These are phyloP conservation scores for Ophiostoma pallidulum DNA, from an alignment of 2,329 filamentous ascomycete species.

Conservation along the genomic window DNA sequence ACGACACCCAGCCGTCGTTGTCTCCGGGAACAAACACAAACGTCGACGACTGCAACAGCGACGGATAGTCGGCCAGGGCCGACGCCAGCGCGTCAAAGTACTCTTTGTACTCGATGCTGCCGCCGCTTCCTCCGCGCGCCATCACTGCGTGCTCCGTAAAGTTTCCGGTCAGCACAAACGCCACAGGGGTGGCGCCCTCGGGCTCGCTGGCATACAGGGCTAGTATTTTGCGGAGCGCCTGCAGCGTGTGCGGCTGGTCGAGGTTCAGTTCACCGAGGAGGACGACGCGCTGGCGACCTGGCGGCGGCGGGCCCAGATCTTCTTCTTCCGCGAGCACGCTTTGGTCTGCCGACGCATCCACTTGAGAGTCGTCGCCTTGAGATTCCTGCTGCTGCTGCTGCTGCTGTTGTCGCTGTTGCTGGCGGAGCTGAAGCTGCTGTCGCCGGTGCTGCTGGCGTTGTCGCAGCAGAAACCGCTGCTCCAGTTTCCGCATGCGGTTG, in stretches of 20 bases:
- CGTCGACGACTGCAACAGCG: constrained; percentile 66
- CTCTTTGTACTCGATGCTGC: constrained; percentile 94
- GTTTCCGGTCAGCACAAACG: constrained; percentile 78
- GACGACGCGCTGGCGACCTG: constrained; percentile 49
- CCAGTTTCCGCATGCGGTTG: constrained; percentile 70
- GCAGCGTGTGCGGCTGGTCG: constrained; percentile 70
- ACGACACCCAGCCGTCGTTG: constrained; percentile 92
- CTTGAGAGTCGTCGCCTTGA: constrained; percentile 13
- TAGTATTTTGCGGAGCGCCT: constrained; percentile 72
- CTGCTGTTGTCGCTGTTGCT: constrained; percentile 18
- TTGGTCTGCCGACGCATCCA: not conserved
- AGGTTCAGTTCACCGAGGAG: constrained; percentile 80
- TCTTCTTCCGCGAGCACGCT: not conserved
- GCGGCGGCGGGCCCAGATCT: constrained; percentile 11
- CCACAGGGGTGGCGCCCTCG: constrained; percentile 58
- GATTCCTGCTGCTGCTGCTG: not conserved
- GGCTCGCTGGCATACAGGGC: constrained; percentile 59
- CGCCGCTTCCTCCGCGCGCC: constrained; percentile 58
- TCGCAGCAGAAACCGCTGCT: constrained; percentile 53
- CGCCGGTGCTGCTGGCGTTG: constrained; percentile 19
- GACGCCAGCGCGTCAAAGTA: constrained; percentile 83
- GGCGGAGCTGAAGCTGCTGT: constrained; percentile 4
- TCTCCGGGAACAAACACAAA: constrained; percentile 94
- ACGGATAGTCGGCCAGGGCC: constrained; percentile 72
- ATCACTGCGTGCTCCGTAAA: constrained; percentile 62